Percentiles rank a stretch among this genome's conserved stretches.
Evolutionary conservation across 2,329 filamentous ascomycete genomes (phyloP).

Genomic region (Diaporthe ampelina): DNA sequence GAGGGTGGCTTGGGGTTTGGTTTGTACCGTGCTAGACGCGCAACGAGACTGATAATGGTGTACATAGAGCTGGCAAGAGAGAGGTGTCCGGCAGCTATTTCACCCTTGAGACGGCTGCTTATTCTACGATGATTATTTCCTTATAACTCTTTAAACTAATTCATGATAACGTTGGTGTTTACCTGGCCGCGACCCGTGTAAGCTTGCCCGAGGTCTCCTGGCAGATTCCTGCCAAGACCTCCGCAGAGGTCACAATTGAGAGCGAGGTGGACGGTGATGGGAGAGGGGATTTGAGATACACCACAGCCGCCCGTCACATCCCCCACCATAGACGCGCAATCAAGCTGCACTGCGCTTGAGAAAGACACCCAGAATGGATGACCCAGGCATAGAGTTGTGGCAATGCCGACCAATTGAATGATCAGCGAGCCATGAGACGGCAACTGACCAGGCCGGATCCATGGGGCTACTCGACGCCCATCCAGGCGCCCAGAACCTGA

Average conservation of each 20-base stretch:
- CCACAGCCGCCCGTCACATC: neutral
- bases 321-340: neutral
- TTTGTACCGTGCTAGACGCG: conserved; percentile 31
- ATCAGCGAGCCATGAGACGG: conserved; percentile 33
- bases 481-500: neutral
- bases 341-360: neutral
- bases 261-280: neutral
- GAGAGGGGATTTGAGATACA: too few relatives aligned
- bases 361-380: neutral
- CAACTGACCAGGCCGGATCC: conserved; percentile 1
- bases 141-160: conserved; percentile 30
- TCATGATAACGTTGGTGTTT: conserved; percentile 4
- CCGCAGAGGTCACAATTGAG: too few relatives aligned
- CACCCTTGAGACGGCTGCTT: conserved; percentile 34
- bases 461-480: conserved; percentile 2
- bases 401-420: conserved; percentile 13
- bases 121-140: conserved; percentile 37
- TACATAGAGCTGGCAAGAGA: conserved; percentile 33
- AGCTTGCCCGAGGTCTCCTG: neutral
- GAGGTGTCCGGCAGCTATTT: conserved; percentile 28
- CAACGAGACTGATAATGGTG: conserved; percentile 32
- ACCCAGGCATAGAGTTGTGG: neutral
- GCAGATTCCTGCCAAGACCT: neutral
- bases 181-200: too few relatives aligned
- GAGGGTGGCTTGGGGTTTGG: neutral